Evolutionary conservation across 2,329 filamentous ascomycete species (phyloP).

Genomic region (Diaporthe ampelina): DNA sequence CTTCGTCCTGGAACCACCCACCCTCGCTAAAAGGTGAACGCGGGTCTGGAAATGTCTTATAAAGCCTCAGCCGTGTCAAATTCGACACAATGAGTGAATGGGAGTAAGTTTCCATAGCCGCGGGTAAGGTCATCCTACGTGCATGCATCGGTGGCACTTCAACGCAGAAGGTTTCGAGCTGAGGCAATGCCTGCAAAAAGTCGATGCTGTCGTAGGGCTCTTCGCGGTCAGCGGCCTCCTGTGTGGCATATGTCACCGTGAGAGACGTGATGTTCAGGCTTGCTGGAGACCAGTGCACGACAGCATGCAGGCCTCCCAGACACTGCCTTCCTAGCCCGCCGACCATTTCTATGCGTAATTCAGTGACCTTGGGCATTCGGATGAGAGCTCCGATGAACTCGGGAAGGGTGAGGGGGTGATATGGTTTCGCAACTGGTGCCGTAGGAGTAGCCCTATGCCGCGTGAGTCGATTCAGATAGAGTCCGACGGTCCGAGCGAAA

Average conservation of each 20-base stretch:
- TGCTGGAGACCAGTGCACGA: background rate
- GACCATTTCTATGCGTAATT: background rate
- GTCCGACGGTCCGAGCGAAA: background rate
- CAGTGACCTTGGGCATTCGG: background rate
- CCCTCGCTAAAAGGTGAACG: accelerated
- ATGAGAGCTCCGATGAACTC: background rate
- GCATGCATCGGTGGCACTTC: background rate
- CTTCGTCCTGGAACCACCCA: accelerated
- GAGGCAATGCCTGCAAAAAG: background rate
- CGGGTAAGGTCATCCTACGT: background rate
- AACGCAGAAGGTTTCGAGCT: background rate
- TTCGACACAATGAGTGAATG: background rate
- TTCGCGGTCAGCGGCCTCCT: accelerated
- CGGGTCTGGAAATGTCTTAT: background rate
- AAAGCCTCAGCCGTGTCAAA: background rate
- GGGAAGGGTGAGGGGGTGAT: background rate
- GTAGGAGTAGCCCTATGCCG: too few species aligned
- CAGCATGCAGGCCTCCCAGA: background rate
- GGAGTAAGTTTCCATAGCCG: background rate
- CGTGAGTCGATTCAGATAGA: background rate
- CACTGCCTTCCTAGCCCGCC: background rate
- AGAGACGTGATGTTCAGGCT: background rate
- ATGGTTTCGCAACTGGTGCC: background rate
- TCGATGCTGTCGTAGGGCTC: background rate
- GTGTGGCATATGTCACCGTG: background rate